Percentiles rank a stretch among this genome's conserved stretches.
phyloP scores from a whole-genome alignment of 179 eudicot species.

The Beta macrorhiza region DNA sequence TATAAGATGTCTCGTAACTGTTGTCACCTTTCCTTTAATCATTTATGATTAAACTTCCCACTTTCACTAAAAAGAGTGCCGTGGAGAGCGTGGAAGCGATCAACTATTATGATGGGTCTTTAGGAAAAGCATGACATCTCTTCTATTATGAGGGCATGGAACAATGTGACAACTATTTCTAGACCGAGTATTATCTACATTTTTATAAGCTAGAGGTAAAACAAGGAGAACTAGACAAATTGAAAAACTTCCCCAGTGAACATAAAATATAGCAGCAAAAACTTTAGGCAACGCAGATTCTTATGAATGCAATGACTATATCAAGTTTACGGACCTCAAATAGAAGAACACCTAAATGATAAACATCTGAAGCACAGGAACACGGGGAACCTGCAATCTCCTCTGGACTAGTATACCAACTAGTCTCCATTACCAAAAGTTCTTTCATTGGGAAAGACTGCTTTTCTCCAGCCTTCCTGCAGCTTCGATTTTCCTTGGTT shows the following conservation, averaged over 20 bases:
- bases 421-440: conserved; percentile 73
- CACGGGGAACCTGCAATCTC: conserved; percentile 74
- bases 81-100: neutral
- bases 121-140: neutral
- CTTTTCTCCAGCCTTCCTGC: conserved; percentile 52
- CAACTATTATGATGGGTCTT: neutral
- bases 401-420: conserved; percentile 94
- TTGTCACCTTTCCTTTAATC: neutral
- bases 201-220: neutral
- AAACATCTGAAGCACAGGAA: conserved; percentile 91
- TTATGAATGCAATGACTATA: conserved; percentile 17
- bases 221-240: conserved; percentile 5
- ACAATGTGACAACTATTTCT: conserved; percentile 2
- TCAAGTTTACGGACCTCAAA: conserved; percentile 70
- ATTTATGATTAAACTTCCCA: neutral
- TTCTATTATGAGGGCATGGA: neutral
- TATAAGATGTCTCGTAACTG: neutral
- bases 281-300: conserved; percentile 18
- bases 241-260: conserved; percentile 5
- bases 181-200: neutral
- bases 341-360: conserved; percentile 91
- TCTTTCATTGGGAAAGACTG: conserved; percentile 85
- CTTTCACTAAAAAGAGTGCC: neutral
- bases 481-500: conserved; percentile 37
- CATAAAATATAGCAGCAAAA: conserved; percentile 10